phyloP scores from a whole-genome alignment of 2,329 filamentous ascomycete species.

The Stachybotrys chartarum region DNA sequence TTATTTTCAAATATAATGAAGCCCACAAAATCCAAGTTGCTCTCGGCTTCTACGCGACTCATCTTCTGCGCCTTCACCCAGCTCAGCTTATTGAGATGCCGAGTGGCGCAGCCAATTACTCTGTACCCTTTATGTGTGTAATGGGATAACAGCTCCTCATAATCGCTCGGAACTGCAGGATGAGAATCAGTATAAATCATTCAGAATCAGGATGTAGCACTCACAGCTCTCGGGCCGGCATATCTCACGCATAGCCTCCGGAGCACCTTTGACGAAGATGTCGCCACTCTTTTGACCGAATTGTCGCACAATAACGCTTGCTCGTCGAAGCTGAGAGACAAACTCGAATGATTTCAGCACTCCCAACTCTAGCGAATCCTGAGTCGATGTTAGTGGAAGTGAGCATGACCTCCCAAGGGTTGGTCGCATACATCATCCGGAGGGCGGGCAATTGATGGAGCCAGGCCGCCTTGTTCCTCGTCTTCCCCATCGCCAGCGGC shows the following conservation, averaged over 20 bases:
- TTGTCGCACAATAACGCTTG: conserved; percentile 85
- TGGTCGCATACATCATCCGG: conserved; percentile 39
- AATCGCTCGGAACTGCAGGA: conserved; percentile 66
- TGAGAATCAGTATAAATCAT: conserved; percentile 6
- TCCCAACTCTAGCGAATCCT: conserved; percentile 72
- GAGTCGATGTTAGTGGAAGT: not conserved
- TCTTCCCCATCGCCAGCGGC: conserved; percentile 56
- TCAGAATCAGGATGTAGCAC: conserved; percentile 18
- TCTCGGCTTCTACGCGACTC: conserved; percentile 79
- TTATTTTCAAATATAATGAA: conserved; percentile 99
- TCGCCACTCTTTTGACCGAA: conserved; percentile 80
- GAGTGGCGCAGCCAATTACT: conserved; percentile 91
- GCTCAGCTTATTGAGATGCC: conserved; percentile 77
- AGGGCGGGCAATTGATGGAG: conserved; percentile 83
- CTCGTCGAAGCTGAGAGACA: conserved; percentile 81
- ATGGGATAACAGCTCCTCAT: conserved; percentile 78
- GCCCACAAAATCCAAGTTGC: conserved; percentile 76
- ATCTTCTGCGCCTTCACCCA: conserved; percentile 96
- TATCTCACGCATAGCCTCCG: conserved; percentile 93
- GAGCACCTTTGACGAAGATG: conserved; percentile 92
- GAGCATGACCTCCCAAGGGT: not conserved
- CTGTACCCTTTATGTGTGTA: conserved; percentile 96
- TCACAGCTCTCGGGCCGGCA: conserved; percentile 73
- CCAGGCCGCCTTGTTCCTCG: conserved; percentile 67
- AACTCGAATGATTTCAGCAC: conserved; percentile 90